A percentile compares a stretch with the other conserved stretches of the same genome.
phyloP scores from a whole-genome alignment of 164 flowering plant genomes.

The Aristolochia fimbriata region DNA sequence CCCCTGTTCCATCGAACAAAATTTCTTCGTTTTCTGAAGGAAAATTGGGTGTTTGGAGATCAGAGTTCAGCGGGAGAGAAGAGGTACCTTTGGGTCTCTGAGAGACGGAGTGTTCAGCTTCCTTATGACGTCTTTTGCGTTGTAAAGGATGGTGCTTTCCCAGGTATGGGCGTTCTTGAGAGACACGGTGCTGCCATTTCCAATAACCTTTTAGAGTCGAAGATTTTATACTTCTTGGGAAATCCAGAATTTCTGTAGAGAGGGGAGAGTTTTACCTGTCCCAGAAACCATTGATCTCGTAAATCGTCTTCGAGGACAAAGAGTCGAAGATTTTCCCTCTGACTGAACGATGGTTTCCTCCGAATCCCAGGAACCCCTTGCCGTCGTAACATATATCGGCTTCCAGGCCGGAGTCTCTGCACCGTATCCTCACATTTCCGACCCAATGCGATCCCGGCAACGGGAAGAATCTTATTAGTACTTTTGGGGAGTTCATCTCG shows the following conservation, averaged over 20 bases:
- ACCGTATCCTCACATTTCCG: constrained; percentile 46
- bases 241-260: too few relatives aligned
- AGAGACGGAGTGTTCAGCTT: constrained; percentile 49
- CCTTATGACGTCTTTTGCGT: constrained; percentile 49
- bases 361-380: constrained; percentile 31
- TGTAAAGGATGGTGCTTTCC: constrained; percentile 31
- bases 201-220: too few relatives aligned
- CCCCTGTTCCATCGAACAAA: constrained; percentile 21
- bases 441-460: constrained; percentile 52
- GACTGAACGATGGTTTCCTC: constrained; percentile 34
- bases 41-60: not conserved
- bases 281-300: constrained; percentile 70
- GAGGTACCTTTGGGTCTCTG: constrained; percentile 55
- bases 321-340: constrained; percentile 56
- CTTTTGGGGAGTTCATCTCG: constrained; percentile 57
- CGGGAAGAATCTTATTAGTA: constrained; percentile 61
- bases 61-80: too few relatives aligned
- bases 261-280: constrained; percentile 55
- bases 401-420: constrained; percentile 59
- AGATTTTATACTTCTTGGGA: too few relatives aligned
- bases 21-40: not conserved
- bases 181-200: constrained; percentile 38
- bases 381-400: constrained; percentile 46
- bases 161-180: constrained; percentile 35
- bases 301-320: constrained; percentile 37